A percentile compares a stretch with the other conserved stretches of the same genome.
phyloP scores from a whole-genome alignment of 192 early-diverging fungal genomes.

The Paraglomus occultum region DNA sequence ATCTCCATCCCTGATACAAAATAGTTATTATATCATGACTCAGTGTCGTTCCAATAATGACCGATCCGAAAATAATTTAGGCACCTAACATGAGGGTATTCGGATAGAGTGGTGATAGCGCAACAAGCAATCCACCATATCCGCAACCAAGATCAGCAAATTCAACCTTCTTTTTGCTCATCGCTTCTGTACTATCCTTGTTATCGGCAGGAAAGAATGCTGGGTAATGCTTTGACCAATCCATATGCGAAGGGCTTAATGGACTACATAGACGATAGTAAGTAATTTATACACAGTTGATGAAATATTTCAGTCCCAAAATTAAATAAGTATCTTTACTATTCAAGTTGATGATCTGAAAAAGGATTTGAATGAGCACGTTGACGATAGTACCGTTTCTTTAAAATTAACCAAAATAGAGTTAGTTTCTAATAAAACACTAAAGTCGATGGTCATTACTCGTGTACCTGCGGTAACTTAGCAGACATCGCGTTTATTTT shows the following conservation, averaged over 20 bases:
- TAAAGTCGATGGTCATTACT: too few species aligned
- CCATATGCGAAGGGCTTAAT: slow-evolving; percentile 71
- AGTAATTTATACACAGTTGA: background rate
- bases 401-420: slow-evolving; percentile 9
- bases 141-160: slow-evolving; percentile 99
- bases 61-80: background rate
- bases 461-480: too few species aligned
- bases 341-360: slow-evolving; percentile 91
- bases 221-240: slow-evolving; percentile 92
- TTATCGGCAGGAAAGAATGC: slow-evolving; percentile 49
- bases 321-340: slow-evolving; percentile 51
- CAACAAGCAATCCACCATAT: slow-evolving; percentile 90
- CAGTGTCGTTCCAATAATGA: background rate
- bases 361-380: slow-evolving; percentile 98
- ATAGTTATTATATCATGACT: background rate
- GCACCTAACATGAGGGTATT: slow-evolving; percentile 85
- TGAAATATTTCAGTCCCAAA: background rate
- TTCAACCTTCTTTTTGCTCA: slow-evolving; percentile 65
- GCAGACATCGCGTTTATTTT: too few species aligned
- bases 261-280: slow-evolving; percentile 50
- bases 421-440: background rate
- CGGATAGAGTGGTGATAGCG: slow-evolving; percentile 88
- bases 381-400: slow-evolving; percentile 83
- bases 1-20: slow-evolving; percentile 87
- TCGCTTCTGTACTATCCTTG: slow-evolving; percentile 29